phyloP scores from a whole-genome alignment of 768 basidiomycete species.

The Boletus pseudopeckii region DNA sequence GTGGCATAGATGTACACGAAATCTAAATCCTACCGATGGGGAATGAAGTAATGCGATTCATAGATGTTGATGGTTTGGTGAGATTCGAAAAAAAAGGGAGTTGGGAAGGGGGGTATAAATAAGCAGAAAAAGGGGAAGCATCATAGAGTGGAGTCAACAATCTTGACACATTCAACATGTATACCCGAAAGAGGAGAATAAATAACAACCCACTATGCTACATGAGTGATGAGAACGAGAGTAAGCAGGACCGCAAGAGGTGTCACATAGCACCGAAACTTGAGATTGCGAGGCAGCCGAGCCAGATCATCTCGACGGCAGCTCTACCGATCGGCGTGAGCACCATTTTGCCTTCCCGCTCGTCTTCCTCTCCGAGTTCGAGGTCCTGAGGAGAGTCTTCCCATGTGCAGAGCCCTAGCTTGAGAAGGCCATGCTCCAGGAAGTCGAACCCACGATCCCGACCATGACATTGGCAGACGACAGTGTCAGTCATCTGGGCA shows the following conservation, averaged over 20 bases:
- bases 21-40: constrained; percentile 25
- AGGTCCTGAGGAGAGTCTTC: constrained; percentile 21
- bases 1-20: constrained; percentile 17
- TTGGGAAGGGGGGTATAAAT: neutral
- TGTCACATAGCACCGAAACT: constrained; percentile 34
- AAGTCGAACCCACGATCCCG: constrained; percentile 74
- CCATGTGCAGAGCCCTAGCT: constrained; percentile 60
- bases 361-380: constrained; percentile 39
- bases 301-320: constrained; percentile 53
- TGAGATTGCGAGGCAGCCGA: constrained; percentile 49
- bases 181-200: constrained; percentile 1
- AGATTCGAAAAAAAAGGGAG: neutral
- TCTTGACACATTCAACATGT: neutral
- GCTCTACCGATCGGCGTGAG: constrained; percentile 49
- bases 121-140: neutral
- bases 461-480: constrained; percentile 58
- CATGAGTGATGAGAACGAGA: neutral
- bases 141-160: neutral
- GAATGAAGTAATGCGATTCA: constrained; percentile 3
- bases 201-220: constrained; percentile 11
- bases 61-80: constrained; percentile 8
- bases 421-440: constrained; percentile 71
- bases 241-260: neutral
- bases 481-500: constrained; percentile 37
- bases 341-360: constrained; percentile 39